Evolutionary conservation across 345 rosid genomes (phyloP), one percentile per base, ranked within the genome.

Genomic region (Populus nigra): DNA sequence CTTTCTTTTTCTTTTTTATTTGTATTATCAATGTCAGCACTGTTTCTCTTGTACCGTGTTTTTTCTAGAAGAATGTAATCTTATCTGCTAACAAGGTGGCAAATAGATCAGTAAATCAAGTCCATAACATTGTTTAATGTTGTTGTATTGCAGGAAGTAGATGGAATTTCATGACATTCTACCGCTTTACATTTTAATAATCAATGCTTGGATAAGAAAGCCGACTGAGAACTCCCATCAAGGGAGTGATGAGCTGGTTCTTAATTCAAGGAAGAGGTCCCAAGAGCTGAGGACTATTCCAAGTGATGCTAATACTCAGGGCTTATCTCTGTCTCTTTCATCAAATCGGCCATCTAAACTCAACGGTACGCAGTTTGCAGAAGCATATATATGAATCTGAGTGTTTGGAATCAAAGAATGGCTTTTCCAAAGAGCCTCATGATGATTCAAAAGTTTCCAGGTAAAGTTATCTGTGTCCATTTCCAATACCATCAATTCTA

Each of bases 311-410:
- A 57, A 76, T 12, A 74, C 17, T 23, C 86, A 84, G 69, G 89
- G 82, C 22, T 77, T 90, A 2, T 88, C 90, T 49, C 50, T 89
- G n/a, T 83, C 89, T 0, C 90, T 91, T 59, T 84, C 91, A 7
- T 84, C 91, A 1, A 84, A 79, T 83, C 86, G 86, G 9, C 70
- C 82, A 0, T 68, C 84, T 0, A 77, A 77, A 68, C 27, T 69
- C 22, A 70, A 29, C 10, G 71, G 9, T 8, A 22, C 55, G 53
- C 85, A 80, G 17, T 77, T 85, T 22, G 85, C 77, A 8, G 82
- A 76, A 17, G 78, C 78, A 65, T 78, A 33, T 65, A 65, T 78
- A 33, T 65, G 81, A 74, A 49, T 27, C 81, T 39, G 61, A 69
- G 25, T 73, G 45, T 38, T 77, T 75, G 23, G 78, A 68, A n/a